A percentile compares a stretch with the other conserved stretches of the same genome.
Evolutionary conservation across 345 rosid genomes (phyloP).

Genomic region (Pugionium cornutum): DNA sequence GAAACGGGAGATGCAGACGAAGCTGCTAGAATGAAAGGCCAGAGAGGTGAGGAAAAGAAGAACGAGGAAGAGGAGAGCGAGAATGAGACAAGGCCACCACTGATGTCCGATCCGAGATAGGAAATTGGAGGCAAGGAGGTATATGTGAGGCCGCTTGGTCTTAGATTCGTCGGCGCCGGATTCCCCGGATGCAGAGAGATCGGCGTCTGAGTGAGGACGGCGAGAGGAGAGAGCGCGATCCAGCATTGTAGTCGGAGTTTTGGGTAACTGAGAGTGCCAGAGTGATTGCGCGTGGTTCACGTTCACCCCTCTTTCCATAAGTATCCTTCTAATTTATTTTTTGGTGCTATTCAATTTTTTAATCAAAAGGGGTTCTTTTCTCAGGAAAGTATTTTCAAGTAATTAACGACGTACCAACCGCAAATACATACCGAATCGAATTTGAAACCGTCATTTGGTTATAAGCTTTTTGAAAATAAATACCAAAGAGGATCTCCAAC

Average conservation of each 20-base stretch:
- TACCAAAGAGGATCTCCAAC: too few relatives aligned
- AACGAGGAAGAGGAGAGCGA: slow-evolving; percentile 43
- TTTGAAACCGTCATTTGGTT: too few relatives aligned
- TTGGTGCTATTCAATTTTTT: slow-evolving; percentile 1
- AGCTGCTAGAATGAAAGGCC: slow-evolving; percentile 49
- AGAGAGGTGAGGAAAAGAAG: slow-evolving; percentile 45
- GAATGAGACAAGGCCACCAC: slow-evolving; percentile 54
- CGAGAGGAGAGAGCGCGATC: slow-evolving; percentile 66
- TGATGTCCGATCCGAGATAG: slow-evolving; percentile 49
- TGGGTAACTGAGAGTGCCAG: slow-evolving; percentile 50
- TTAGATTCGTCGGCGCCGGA: slow-evolving; percentile 59
- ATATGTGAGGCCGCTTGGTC: slow-evolving; percentile 57
- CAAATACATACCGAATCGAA: too few relatives aligned
- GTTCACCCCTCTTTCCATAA: slow-evolving; percentile 33
- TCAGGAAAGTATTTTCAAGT: neutral
- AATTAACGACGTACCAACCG: too few relatives aligned
- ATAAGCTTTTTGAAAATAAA: too few relatives aligned
- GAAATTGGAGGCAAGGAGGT: slow-evolving; percentile 52
- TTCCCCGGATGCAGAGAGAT: slow-evolving; percentile 37
- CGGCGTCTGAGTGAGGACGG: slow-evolving; percentile 52
- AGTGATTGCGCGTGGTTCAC: slow-evolving; percentile 26
- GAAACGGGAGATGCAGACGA: slow-evolving; percentile 75
- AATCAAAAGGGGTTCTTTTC: neutral
- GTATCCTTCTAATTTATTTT: neutral
- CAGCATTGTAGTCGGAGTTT: slow-evolving; percentile 46